These are phyloP conservation scores for Immersiella caudata DNA, from an alignment of 495 filamentous ascomycete genomes.

Conservation along the genomic window DNA sequence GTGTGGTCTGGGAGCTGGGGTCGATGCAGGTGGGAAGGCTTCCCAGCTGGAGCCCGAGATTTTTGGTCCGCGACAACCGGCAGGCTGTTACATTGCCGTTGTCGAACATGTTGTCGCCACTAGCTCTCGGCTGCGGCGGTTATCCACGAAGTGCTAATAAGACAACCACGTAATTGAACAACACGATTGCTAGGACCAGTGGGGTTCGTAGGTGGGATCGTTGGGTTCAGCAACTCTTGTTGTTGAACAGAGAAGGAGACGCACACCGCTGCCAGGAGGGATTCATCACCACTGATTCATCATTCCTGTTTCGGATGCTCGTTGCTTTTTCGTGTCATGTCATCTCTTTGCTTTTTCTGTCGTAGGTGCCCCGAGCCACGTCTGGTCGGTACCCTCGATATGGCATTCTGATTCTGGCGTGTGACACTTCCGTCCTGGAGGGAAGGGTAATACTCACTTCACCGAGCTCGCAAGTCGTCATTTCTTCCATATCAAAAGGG, in stretches of 20 bases:
- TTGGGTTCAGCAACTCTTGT: not conserved
- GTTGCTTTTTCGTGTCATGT: not conserved
- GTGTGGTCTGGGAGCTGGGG: not conserved
- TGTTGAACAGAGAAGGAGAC: not conserved
- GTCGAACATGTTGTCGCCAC: not conserved
- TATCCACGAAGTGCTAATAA: not conserved
- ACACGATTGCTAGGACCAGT: not conserved
- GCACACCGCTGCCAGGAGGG: conserved; percentile 2
- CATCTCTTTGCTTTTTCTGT: conserved; percentile 7
- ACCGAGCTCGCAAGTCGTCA: not conserved
- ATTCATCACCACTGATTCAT: not conserved
- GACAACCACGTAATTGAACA: not conserved
- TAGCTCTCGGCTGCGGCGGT: conserved; percentile 11
- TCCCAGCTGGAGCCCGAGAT: not conserved
- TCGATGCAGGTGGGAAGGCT: not conserved
- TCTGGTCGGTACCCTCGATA: not conserved
- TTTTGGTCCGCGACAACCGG: not conserved
- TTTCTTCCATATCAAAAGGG: not conserved
- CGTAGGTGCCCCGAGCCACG: not conserved
- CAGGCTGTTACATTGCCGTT: not conserved
- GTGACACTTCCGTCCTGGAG: not conserved
- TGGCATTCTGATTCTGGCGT: not conserved
- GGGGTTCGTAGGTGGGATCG: not conserved
- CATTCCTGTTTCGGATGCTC: conserved; percentile 6
- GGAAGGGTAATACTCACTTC: not conserved